Evolutionary conservation across 306 rosid genomes (phyloP), one percentile per base, ranked within the genome.

Genomic region (Vigna mungo): DNA sequence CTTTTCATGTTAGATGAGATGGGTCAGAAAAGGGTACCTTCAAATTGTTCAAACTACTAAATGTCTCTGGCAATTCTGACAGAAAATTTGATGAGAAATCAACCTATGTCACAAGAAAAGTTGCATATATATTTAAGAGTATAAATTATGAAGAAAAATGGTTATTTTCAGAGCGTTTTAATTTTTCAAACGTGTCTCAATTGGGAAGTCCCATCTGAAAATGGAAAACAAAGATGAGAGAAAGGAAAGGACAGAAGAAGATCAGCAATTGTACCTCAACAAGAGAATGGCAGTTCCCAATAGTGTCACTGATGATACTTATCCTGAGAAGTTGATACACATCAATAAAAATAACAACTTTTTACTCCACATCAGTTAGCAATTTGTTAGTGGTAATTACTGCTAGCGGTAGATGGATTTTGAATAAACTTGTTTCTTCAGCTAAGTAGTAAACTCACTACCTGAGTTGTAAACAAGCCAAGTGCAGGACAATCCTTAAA

Each of bases 81-180:
- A 92, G 85, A 75, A 89, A 84, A 86, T 95, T 95, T 48, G 95
- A 92, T 41, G 98, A 88, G 63, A 95, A 82, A 82, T 92, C 96
- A 82, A 88, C 89, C 97, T 95, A n/a, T n/a, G 43, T 70, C 64
- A 61, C 51, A 64, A 66, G 77, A 81, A 68, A 75, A 68, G 15
- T 48, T 36, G 9, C 49, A 48, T 75, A 80, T 61, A 68, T 60
- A 54, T 27, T 34, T 13, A 69, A 39, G 17, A 67, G n/a, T 30
- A 53, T 23, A 20, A 54, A 21, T 17, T 27, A 58, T 12, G 21
- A 59, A 30, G 21, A 46, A 82, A 32, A 46, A 43, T 27, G 5
- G 72, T n/a, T 18, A 54, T 21, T 70, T 72, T 71, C 75, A 44
- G 15, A 20, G 52, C n/a, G 46, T n/a, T 64, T 64, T 52, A 59